Evolutionary conservation across 768 basidiomycete genomes (phyloP).

Genomic region (Podaxis sp.): DNA sequence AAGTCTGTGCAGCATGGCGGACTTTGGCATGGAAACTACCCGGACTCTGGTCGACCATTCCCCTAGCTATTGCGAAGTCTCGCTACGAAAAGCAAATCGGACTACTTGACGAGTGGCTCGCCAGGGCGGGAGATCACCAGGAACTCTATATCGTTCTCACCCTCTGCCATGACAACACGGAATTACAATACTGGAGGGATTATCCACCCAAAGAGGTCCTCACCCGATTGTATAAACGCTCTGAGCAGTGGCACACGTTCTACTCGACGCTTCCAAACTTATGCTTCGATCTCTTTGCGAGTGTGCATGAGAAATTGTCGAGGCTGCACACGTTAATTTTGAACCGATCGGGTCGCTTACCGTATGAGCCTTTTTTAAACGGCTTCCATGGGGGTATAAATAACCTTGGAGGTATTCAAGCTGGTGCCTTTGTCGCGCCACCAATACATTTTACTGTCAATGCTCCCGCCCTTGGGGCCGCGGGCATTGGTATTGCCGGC

Average conservation of each 20-base stretch:
- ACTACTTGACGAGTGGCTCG: conserved; percentile 11
- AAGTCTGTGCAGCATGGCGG: conserved; percentile 12
- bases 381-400: conserved; percentile 1
- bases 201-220: conserved; percentile 10
- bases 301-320: conserved; percentile 4
- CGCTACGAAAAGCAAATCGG: neutral
- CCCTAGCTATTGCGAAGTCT: conserved; percentile 1
- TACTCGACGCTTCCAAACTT: conserved; percentile 12
- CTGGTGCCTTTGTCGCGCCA: neutral
- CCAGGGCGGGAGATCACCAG: conserved; percentile 3
- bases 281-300: conserved; percentile 9
- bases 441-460: neutral
- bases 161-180: neutral
- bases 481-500: neutral
- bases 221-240: conserved; percentile 1
- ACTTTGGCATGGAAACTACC: conserved; percentile 4
- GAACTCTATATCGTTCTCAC: conserved; percentile 9
- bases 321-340: conserved; percentile 9
- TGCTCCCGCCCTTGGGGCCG: neutral
- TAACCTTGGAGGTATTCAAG: neutral
- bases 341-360: conserved; percentile 1
- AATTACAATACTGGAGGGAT: conserved; percentile 10
- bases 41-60: conserved; percentile 11
- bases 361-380: conserved; percentile 1
- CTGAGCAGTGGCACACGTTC: conserved; percentile 12